phyloP scores from a whole-genome alignment of 805 yeast genomes.

The Metschnikowia corniflorae region DNA sequence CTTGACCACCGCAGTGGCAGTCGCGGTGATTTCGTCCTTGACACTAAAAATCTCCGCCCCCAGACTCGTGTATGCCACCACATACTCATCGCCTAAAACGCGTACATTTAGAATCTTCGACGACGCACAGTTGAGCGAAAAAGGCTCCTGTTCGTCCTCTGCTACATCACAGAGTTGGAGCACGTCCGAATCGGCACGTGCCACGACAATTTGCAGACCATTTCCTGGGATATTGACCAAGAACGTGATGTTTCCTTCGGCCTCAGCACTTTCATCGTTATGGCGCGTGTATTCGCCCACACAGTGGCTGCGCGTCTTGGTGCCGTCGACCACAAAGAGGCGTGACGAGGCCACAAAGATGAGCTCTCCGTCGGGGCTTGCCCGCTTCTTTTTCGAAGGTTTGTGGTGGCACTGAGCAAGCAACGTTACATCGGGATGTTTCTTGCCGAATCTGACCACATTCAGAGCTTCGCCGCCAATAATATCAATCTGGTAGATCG shows the following conservation, averaged over 20 bases:
- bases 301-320: neutral
- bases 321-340: constrained; percentile 27
- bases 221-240: constrained; percentile 2
- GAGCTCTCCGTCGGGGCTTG: constrained; percentile 11
- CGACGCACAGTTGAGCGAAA: constrained; percentile 3
- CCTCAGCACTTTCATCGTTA: neutral
- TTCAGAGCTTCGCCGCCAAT: constrained; percentile 24
- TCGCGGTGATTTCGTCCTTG: constrained; percentile 8
- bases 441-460: constrained; percentile 16
- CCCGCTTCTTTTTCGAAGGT: constrained; percentile 2
- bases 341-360: constrained; percentile 26
- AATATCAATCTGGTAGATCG: constrained; percentile 23
- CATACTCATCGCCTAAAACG: constrained; percentile 5
- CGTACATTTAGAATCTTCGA: constrained; percentile 8
- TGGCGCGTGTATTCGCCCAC: neutral
- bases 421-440: constrained; percentile 22
- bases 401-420: constrained; percentile 18
- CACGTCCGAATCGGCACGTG: constrained; percentile 6
- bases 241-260: neutral
- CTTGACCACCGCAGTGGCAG: constrained; percentile 14
- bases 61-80: constrained; percentile 27
- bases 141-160: constrained; percentile 6
- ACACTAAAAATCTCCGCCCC: constrained; percentile 30
- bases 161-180: constrained; percentile 8
- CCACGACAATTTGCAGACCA: constrained; percentile 5